A percentile compares a stretch with the other conserved stretches of the same genome.
Conservation (phyloP, 139 green algal species). For the Chlorella sp. region DNA sequence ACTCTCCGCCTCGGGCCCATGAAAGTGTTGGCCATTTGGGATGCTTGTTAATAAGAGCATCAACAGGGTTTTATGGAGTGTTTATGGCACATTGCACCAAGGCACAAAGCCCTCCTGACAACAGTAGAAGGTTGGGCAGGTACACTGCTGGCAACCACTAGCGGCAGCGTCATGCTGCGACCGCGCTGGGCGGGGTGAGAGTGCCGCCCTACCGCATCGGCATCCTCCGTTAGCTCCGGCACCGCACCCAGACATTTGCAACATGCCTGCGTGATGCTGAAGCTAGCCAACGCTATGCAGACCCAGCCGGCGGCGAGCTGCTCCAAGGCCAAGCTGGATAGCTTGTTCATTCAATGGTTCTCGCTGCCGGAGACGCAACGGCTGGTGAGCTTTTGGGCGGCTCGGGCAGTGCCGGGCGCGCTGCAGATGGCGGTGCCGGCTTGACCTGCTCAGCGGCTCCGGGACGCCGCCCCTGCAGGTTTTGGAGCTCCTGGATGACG, state of each 20-base stretch:
- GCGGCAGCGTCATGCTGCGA: too few relatives aligned
- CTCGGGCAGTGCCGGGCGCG: too few relatives aligned
- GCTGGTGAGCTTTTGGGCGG: constrained; percentile 66
- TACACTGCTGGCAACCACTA: too few relatives aligned
- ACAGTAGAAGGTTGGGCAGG: too few relatives aligned
- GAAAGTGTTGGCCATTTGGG: too few relatives aligned
- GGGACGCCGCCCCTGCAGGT: constrained; percentile 55
- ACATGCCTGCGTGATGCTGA: not conserved
- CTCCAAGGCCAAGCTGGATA: constrained; percentile 93
- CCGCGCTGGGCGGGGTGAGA: not conserved
- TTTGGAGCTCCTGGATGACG: constrained; percentile 84
- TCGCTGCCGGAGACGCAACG: constrained; percentile 87
- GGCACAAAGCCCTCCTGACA: too few relatives aligned
- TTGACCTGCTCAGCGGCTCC: not conserved
- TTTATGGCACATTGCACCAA: not conserved
- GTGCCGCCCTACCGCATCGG: not conserved
- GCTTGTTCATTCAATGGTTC: constrained; percentile 98
- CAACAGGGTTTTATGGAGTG: too few relatives aligned
- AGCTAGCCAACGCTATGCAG: not conserved
- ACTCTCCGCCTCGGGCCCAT: too few relatives aligned
- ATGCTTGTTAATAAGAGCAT: too few relatives aligned
- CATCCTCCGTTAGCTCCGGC: not conserved
- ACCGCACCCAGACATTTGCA: not conserved
- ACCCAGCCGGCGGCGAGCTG: not conserved
- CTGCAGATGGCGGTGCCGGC: not conserved